Base-by-base conservation (phyloP, 371 early-diverging fungal species). In the Rhizopus microsporus region DNA sequence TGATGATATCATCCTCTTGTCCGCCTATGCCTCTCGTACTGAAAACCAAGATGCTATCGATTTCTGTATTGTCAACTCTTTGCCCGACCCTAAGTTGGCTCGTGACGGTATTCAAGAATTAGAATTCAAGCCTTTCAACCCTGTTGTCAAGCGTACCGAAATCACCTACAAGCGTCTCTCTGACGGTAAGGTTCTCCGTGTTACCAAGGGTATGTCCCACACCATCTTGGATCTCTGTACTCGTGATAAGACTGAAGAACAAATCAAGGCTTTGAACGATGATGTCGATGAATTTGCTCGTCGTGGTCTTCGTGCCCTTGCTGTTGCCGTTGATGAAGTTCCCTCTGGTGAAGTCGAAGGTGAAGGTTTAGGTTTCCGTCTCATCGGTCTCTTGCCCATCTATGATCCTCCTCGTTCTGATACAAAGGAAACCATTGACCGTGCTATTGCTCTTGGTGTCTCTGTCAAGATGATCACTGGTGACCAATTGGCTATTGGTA, bases 391-490 rank as follows among this genome's bases (percentile, higher is more conserved):
- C 50, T 77, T 90, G 65, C 86, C 89, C 47, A 82, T 97, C 57
- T 91, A 91, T 62, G 98, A 95, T 80, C 96, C 96, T 9, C 94
- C 95, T 13, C 89, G 90, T 49, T 83, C 85, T 57, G 92, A 89
- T 65, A 87, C 90, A 57, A 86, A 88, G 81, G 88, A 84, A 63
- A 93, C 94, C 33, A 94, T 95, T 60, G 84, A 87, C 56, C 89
- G 90, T 58, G 92, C 94, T 62, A 85, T 89, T 63, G 83, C 76
- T 31, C 89, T 94, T 45, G 96, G 96, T 63, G 90, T 97, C 59
- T 78, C 89, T 63, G 94, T 96, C 59, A 89, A 94, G 81, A 96
- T 97, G 95, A 93, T 96, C 68, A 96, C 96, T 31, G 98, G 96
- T 71, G 95, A 94, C 72, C 95, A 94, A 70, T 82, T 93, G 46